A percentile compares a stretch with the other conserved stretches of the same genome.
Evolutionary conservation across 768 basidiomycete species (phyloP).

Genomic region (Phaffia australis): DNA sequence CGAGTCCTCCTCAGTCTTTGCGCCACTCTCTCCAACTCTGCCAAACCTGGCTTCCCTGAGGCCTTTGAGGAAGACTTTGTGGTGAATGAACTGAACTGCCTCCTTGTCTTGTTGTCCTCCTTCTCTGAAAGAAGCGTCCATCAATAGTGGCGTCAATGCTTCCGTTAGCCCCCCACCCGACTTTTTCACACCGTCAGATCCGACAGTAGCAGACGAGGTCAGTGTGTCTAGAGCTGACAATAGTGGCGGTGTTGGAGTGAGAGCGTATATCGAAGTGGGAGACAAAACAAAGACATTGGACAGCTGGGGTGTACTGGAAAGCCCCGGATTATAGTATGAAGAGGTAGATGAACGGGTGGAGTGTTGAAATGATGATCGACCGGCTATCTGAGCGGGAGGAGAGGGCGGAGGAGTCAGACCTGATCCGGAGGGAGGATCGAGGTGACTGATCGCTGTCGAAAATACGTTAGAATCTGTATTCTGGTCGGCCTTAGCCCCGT

Average conservation of each 20-base stretch:
- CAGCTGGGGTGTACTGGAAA: slow-evolving; percentile 31
- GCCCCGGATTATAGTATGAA: slow-evolving; percentile 23
- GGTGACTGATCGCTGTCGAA: background rate
- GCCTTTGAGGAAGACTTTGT: slow-evolving; percentile 21
- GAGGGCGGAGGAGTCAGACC: slow-evolving; percentile 36
- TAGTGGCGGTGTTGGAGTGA: slow-evolving; percentile 18
- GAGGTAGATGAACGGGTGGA: slow-evolving; percentile 30
- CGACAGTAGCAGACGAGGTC: background rate
- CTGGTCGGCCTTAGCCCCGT: background rate
- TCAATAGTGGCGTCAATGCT: slow-evolving; percentile 17
- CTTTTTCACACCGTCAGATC: too few species aligned
- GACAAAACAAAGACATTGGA: slow-evolving; percentile 32
- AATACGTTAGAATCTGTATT: too few species aligned
- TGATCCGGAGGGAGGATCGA: slow-evolving; percentile 35
- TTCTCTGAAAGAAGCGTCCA: background rate
- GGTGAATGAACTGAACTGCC: slow-evolving; percentile 18
- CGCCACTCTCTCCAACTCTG: slow-evolving; percentile 3
- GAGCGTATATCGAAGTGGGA: slow-evolving; percentile 29
- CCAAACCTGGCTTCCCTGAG: slow-evolving; percentile 22
- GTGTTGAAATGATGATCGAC: slow-evolving; percentile 28
- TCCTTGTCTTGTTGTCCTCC: slow-evolving; percentile 16
- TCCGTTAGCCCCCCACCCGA: slow-evolving; percentile 1
- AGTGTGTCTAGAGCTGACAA: slow-evolving; percentile 5
- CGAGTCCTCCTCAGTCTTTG: slow-evolving; percentile 29
- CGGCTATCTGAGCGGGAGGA: slow-evolving; percentile 23